phyloP scores from a whole-genome alignment of 2,329 filamentous ascomycete genomes.

The Rutstroemia sp. region DNA sequence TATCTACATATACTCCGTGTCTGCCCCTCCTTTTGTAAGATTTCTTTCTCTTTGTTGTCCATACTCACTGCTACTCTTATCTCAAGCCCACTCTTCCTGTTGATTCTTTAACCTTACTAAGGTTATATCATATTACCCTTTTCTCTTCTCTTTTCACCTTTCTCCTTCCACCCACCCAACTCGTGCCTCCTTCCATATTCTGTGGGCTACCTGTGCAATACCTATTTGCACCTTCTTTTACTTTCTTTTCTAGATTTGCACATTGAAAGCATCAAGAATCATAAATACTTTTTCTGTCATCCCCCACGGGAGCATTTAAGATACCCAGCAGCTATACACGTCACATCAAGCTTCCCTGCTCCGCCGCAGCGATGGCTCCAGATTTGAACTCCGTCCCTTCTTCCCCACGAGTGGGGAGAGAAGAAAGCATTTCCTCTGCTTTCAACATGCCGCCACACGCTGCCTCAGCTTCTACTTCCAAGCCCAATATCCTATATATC shows the following conservation, averaged over 20 bases:
- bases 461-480: constrained; percentile 21
- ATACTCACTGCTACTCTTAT: no score
- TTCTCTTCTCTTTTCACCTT: no score
- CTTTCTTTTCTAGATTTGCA: not conserved
- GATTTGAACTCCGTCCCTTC: constrained; percentile 65
- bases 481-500: constrained; percentile 82
- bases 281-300: not conserved
- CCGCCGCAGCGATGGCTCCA: constrained; percentile 50
- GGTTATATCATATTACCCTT: no score
- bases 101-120: no score
- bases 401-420: constrained; percentile 36
- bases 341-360: not conserved
- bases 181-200: not conserved
- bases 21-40: no score
- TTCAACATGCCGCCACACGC: constrained; percentile 14
- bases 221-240: not conserved
- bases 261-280: no score
- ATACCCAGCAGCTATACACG: not conserved
- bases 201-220: not conserved
- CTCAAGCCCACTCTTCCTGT: no score
- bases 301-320: not conserved
- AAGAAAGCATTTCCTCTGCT: constrained; percentile 21
- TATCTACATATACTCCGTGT: no score
- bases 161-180: not conserved
- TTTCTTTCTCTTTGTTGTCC: no score